A percentile compares a stretch with the other conserved stretches of the same genome.
Evolutionary conservation across 768 basidiomycete genomes (phyloP).

Genomic region (Agaricus sinodeliciosus): DNA sequence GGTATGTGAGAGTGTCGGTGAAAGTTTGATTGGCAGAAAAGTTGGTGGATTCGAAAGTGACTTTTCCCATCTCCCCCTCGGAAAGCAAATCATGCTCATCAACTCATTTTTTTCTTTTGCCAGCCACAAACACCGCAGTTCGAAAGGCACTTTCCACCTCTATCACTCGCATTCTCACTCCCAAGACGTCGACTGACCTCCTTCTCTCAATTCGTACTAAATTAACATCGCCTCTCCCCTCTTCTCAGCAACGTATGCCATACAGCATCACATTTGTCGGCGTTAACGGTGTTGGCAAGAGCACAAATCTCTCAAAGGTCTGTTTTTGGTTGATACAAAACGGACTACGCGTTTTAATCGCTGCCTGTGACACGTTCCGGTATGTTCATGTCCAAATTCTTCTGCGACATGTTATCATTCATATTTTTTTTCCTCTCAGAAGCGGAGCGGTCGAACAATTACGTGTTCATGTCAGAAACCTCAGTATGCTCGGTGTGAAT

Average conservation of each 20-base stretch:
- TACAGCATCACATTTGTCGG: constrained; percentile 96
- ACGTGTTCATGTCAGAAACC: constrained; percentile 91
- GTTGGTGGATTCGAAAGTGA: constrained; percentile 85
- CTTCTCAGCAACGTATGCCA: constrained; percentile 73
- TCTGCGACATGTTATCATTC: background rate
- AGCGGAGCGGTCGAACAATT: constrained; percentile 98
- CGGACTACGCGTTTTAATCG: constrained; percentile 86
- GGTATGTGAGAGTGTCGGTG: constrained; percentile 91
- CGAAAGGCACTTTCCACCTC: constrained; percentile 77
- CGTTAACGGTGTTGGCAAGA: constrained; percentile 98
- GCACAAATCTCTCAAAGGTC: constrained; percentile 95
- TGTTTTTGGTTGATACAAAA: constrained; percentile 99
- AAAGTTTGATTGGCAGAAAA: constrained; percentile 84
- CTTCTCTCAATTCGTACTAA: constrained; percentile 90
- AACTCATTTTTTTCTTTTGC: constrained; percentile 1
- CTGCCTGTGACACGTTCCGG: constrained; percentile 98
- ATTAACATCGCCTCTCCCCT: constrained; percentile 63
- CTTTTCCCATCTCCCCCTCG: constrained; percentile 17
- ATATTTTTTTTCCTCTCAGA: constrained; percentile 27
- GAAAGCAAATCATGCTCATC: constrained; percentile 8
- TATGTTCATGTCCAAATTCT: constrained; percentile 21
- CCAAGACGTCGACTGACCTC: constrained; percentile 96
- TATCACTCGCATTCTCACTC: constrained; percentile 90
- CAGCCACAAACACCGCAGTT: constrained; percentile 83
- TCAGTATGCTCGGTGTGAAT: constrained; percentile 75